A percentile compares a stretch with the other conserved stretches of the same genome.
Evolutionary conservation across 2,329 filamentous ascomycete genomes (phyloP).

Genomic region (Microsporum canis): DNA sequence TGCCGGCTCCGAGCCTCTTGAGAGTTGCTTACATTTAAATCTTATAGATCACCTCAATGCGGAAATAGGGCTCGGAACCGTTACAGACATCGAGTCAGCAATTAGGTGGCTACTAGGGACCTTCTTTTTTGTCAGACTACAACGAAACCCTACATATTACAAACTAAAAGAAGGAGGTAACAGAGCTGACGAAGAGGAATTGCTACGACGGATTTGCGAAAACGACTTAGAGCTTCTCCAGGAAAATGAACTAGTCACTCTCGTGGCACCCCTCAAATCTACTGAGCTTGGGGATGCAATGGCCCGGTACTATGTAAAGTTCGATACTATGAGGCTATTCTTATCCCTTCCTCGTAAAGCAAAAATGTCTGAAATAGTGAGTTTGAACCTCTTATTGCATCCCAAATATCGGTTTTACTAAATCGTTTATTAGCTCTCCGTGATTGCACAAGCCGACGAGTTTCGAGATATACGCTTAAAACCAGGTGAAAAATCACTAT

Average conservation of each 20-base stretch:
- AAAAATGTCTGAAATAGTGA: slow-evolving; percentile 56
- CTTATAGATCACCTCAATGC: slow-evolving; percentile 76
- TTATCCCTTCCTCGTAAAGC: slow-evolving; percentile 51
- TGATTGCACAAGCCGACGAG: slow-evolving; percentile 56
- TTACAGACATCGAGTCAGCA: slow-evolving; percentile 53
- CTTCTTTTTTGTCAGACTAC: slow-evolving; percentile 64
- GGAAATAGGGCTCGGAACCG: slow-evolving; percentile 65
- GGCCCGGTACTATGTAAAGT: slow-evolving; percentile 70
- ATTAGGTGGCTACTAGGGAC: slow-evolving; percentile 65
- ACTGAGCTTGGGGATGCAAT: slow-evolving; percentile 69
- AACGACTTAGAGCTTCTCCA: slow-evolving; percentile 56
- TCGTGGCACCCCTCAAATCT: slow-evolving; percentile 42
- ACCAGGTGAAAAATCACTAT: slow-evolving; percentile 54
- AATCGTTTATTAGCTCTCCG: slow-evolving; percentile 44
- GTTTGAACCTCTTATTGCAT: slow-evolving; percentile 19
- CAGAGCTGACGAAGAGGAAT: slow-evolving; percentile 46
- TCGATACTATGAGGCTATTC: slow-evolving; percentile 65
- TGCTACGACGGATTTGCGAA: slow-evolving; percentile 59
- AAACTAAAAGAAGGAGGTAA: slow-evolving; percentile 46
- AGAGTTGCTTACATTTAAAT: slow-evolving; percentile 68
- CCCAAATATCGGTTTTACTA: neutral
- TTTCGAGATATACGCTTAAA: slow-evolving; percentile 64
- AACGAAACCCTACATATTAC: slow-evolving; percentile 60
- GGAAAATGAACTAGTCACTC: slow-evolving; percentile 46
- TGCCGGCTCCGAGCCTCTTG: slow-evolving; percentile 59